Evolutionary conservation across 495 filamentous ascomycete genomes (phyloP), one percentile per base, ranked within the genome.

Genomic region (Delitschia confertaspora): DNA sequence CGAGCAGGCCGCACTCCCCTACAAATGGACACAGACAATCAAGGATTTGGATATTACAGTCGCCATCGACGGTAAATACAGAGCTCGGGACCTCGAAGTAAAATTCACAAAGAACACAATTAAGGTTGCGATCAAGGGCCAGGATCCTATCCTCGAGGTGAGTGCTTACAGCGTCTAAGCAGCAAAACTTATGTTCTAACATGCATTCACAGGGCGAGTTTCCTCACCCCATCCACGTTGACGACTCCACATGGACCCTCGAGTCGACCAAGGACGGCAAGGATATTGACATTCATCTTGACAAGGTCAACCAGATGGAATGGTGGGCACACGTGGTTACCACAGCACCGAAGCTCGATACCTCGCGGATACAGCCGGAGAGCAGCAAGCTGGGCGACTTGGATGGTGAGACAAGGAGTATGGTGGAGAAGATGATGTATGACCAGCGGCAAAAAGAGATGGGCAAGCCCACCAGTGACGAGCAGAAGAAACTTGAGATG

Each of bases 341-440:
- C 17, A 58, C 67, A 11, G 88, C 88, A 19, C 85, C 85, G 19
- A 82, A 79, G 60, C 93, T 96, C 68, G 93, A 98, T 62, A 87
- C 91, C 21, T 78, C 80, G 51, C 93, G 93, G 71, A 95, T 98
- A 67, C 76, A 78, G 59, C 91, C 91, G 14, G 91, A 98, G 69
- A 88, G 83, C 60, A 83, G 77, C 50, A 91, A 83, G 59, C 67
- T 98, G 53, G 74, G 81, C 44, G 91, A 98, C 65, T 68, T 98
- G 45, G 93, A 98, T 59, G 89, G 93, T 38, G 85, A 94, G 75
- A 98, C 91, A 48, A 74, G 91, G 46, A 71, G 76, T n/a, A 95
- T 98, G 89, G 91, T 98, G 30, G 91, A 98, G 79, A 98, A 98
- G 75, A 96, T 98, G 91, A 98, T 98, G 91, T 98, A 73, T 55